Base-by-base conservation (phyloP, 176 grass and related monocot genomes). In the Bolboschoenus planiculmis region DNA sequence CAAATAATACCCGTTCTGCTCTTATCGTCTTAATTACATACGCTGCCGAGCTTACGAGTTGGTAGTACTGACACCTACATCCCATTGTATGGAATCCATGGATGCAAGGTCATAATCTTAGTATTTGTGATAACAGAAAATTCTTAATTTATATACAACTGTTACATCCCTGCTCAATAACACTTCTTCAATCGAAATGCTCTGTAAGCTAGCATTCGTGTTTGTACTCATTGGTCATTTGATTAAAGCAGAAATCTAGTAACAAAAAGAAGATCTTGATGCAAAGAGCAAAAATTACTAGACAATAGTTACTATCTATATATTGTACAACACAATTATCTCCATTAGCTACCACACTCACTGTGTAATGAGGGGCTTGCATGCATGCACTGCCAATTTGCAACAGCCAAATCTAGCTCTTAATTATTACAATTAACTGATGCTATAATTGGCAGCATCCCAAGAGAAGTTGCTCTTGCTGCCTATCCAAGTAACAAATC, bases 401-500 rank as follows among this genome's bases (percentile, higher is more conserved):
- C 72, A 76, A 48, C 44, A 76, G 72, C 43, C 44, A 76, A 76
- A 76, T 77, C 46, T 77, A 53, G 11, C 46, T 77, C 43, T 77
- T 77, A n/a, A n/a, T n/a, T n/a, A 77, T 77, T 53, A 53, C 72
- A 77, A 46, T 13, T 74, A 74, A 56, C 35, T 58, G 36, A 62
- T 81, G 80, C 58, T 65, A 82, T 47, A 65, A 33, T 20, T 82
- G 36, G 56, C 80, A 82, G 43, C 80, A 82, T 64, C 57, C 56
- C 10, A 82, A 48, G 56, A 82, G 29, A n/a, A 46, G n/a, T 11
- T 82, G 58, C 36, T 92, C 81, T 0, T 85, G 79, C 26, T 74
- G 65, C 37, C 62, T 76, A 29, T 76, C 78, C 72, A 97, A 85
- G 21, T 74, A 81, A 64, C 85, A 83, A 78, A 97, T 90, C 27